phyloP scores from a whole-genome alignment of 345 rosid species.

The Camelina neglecta region DNA sequence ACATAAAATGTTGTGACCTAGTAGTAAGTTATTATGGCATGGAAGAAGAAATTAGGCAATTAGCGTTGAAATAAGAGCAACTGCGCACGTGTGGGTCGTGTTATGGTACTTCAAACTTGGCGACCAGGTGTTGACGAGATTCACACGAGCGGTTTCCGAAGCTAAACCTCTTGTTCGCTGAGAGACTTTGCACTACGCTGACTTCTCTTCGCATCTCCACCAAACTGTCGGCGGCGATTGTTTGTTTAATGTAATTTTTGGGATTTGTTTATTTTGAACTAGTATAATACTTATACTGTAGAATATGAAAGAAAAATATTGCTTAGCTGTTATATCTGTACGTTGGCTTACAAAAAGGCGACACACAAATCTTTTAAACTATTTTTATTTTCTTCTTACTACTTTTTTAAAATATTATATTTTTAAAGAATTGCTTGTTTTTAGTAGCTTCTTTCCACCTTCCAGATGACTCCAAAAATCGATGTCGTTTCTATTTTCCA shows the following conservation, averaged over 20 bases:
- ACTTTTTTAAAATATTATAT: too few species aligned
- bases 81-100: conserved; percentile 30
- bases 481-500: conserved; percentile 44
- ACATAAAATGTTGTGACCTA: neutral
- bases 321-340: conserved; percentile 67
- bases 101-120: neutral
- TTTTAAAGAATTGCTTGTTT: conserved; percentile 1
- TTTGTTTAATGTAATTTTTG: neutral
- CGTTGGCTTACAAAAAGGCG: conserved; percentile 45
- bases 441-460: conserved; percentile 60
- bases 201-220: conserved; percentile 28
- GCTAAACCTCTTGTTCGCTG: neutral
- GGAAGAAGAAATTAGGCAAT: neutral
- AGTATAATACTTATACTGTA: conserved; percentile 6
- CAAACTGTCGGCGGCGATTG: conserved; percentile 46
- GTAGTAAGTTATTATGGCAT: neutral
- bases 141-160: conserved; percentile 24
- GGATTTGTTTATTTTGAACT: conserved; percentile 4
- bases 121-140: conserved; percentile 5
- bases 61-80: conserved; percentile 3
- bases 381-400: neutral
- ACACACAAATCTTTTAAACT: conserved; percentile 55
- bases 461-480: conserved; percentile 55
- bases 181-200: conserved; percentile 30
- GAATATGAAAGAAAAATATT: conserved; percentile 1